Base-by-base conservation (phyloP, 371 early-diverging fungal species). In the Dinochytrium kinnereticum region DNA sequence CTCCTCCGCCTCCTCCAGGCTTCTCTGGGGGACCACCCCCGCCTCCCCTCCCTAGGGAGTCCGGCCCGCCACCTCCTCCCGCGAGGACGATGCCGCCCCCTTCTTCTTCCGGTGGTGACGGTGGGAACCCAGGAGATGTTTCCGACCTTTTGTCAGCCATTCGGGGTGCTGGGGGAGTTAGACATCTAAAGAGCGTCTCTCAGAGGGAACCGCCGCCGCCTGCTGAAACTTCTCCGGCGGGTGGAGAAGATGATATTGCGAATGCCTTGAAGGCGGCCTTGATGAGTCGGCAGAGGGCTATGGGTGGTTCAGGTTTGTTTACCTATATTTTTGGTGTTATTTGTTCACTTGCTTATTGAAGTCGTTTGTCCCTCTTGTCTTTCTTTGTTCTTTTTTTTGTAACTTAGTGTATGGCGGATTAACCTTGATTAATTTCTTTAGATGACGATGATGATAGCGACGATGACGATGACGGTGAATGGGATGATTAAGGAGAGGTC, bases 381-480 rank as follows among this genome's bases (percentile, higher is more conserved):
- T n/a, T n/a, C n/a, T n/a, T n/a, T n/a, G n/a, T n/a, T n/a, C n/a
- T n/a, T n/a, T n/a, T n/a, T n/a, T n/a, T n/a, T n/a, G n/a, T n/a
- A n/a, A n/a, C n/a, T n/a, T n/a, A n/a, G 19, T 19, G 44, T 44
- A 13, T 19, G 44, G 19, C 24, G 5, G 5, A 53, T 53, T 53
- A 53, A 53, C 55, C n/a, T 24, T 53, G 26, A 24, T 26, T 5
- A 24, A 15, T 68, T 26, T 34, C 49, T 72, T 21, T 64, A 72
- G 77, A 79, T 74, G 74, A 72, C 13, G 76, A 80, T 19, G 81
- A 80, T 36, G 49, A 49, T 33, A 69, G 68, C 26, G 74, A 74
- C 38, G 59, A 59, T 49, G 74, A 69, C 21, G 74, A 67, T 26
- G 73, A 74, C 24, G 67, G 59, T 17, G 73, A 68, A 38, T 53